Evolutionary conservation across 805 yeast genomes (phyloP).

Genomic region (Candida corydali): DNA sequence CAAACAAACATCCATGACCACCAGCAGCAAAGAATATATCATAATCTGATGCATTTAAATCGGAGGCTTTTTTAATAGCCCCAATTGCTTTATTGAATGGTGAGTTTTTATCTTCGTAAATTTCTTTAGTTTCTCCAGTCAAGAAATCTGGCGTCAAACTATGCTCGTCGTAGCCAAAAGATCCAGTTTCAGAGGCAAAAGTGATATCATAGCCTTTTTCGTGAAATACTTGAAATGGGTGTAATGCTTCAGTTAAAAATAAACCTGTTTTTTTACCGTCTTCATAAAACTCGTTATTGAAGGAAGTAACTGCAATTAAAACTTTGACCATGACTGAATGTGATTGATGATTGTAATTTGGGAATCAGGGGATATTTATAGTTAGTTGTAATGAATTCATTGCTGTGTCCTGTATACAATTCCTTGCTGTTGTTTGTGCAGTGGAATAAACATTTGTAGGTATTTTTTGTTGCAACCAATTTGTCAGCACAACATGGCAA

Average conservation of each 20-base stretch:
- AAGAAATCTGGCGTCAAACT: slow-evolving; percentile 39
- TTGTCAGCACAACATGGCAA: too few species aligned
- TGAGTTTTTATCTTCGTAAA: slow-evolving; percentile 33
- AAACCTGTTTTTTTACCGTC: slow-evolving; percentile 63
- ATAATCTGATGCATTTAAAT: slow-evolving; percentile 46
- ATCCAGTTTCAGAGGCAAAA: slow-evolving; percentile 57
- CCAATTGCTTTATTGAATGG: slow-evolving; percentile 36
- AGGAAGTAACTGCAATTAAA: slow-evolving; percentile 41
- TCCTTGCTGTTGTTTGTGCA: too few species aligned
- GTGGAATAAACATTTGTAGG: too few species aligned
- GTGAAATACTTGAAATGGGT: slow-evolving; percentile 49
- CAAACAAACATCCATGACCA: slow-evolving; percentile 62
- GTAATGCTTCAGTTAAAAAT: slow-evolving; percentile 54
- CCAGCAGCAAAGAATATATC: slow-evolving; percentile 58
- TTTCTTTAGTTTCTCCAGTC: slow-evolving; percentile 39
- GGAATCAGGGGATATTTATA: too few species aligned
- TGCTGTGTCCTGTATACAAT: too few species aligned
- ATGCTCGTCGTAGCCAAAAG: slow-evolving; percentile 54
- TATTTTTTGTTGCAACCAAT: too few species aligned
- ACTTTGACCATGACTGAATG: slow-evolving; percentile 33
- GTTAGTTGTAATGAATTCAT: too few species aligned
- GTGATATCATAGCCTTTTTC: slow-evolving; percentile 50
- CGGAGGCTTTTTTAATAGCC: slow-evolving; percentile 44
- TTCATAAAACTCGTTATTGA: slow-evolving; percentile 45
- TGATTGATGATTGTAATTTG: too few species aligned